Evolutionary conservation across 148 eudicot species (phyloP).

Genomic region (Rhododendron molle): DNA sequence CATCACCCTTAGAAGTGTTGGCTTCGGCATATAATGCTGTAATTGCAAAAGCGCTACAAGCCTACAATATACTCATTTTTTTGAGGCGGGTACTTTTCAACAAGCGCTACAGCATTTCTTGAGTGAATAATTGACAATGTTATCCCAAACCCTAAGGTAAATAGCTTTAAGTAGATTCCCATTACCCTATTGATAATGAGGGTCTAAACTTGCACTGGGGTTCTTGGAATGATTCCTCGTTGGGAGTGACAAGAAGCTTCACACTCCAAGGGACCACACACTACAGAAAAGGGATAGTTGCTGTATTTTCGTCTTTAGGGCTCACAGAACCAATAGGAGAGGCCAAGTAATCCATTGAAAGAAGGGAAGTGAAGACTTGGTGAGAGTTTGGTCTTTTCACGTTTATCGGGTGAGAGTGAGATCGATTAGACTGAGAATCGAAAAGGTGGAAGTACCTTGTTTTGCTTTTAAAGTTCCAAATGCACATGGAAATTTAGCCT

Average conservation of each 20-base stretch:
- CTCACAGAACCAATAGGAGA: not conserved
- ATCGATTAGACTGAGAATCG: not conserved
- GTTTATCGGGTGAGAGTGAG: slow-evolving; percentile 2
- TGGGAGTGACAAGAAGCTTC: not conserved
- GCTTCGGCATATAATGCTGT: not conserved
- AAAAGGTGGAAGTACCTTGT: slow-evolving; percentile 6
- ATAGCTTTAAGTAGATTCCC: not conserved
- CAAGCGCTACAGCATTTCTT: too few relatives aligned
- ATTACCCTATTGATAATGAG: not conserved
- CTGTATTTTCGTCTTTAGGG: not conserved
- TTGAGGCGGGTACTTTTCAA: not conserved
- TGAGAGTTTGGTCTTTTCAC: slow-evolving; percentile 16
- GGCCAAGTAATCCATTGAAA: not conserved
- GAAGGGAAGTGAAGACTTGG: not conserved
- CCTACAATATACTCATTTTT: too few relatives aligned
- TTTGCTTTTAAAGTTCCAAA: not conserved
- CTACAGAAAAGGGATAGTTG: slow-evolving; percentile 5
- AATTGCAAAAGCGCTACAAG: not conserved
- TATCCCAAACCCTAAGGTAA: not conserved
- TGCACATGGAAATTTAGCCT: slow-evolving; percentile 16
- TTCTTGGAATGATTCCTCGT: not conserved
- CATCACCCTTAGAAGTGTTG: too few relatives aligned
- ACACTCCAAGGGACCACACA: slow-evolving; percentile 8
- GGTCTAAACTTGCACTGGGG: not conserved
- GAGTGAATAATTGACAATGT: not conserved